These are phyloP conservation scores for Daedalea quercina DNA, from an alignment of 768 basidiomycete genomes.

Conservation along the genomic window DNA sequence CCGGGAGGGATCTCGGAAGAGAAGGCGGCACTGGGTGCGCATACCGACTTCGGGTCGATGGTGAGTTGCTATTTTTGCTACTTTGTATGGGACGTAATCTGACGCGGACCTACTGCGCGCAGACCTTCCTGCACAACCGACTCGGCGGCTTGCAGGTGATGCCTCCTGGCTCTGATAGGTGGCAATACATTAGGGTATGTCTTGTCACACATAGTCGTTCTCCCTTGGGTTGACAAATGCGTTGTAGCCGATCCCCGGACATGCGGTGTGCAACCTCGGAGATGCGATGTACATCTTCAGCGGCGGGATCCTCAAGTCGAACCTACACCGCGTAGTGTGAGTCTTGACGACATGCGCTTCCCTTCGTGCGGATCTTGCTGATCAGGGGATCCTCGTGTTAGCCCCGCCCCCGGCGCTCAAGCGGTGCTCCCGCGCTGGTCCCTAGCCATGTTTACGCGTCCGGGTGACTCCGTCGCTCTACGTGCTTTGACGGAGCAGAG, in stretches of 20 bases:
- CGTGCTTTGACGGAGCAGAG: constrained; percentile 48
- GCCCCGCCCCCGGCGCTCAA: constrained; percentile 54
- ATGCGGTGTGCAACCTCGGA: constrained; percentile 27
- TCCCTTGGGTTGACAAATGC: background rate
- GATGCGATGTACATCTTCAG: constrained; percentile 26
- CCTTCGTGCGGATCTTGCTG: background rate
- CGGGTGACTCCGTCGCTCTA: constrained; percentile 44
- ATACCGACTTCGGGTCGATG: constrained; percentile 32
- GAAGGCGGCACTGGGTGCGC: constrained; percentile 26
- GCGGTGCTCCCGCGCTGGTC: constrained; percentile 52
- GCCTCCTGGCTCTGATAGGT: constrained; percentile 49
- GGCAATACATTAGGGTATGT: constrained; percentile 59
- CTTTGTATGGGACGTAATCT: background rate
- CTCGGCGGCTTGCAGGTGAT: constrained; percentile 67
- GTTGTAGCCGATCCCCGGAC: constrained; percentile 22
- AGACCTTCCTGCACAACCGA: constrained; percentile 64
- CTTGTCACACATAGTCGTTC: background rate
- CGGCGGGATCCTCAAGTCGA: constrained; percentile 25
- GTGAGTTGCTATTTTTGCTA: constrained; percentile 9
- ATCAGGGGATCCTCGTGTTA: background rate
- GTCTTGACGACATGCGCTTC: background rate
- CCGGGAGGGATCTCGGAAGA: constrained; percentile 16
- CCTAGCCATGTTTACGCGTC: constrained; percentile 64
- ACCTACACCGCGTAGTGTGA: constrained; percentile 25
- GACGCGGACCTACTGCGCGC: background rate